Evolutionary conservation across 129 eudicot species (phyloP).

Genomic region (Pulicaria dysenterica): DNA sequence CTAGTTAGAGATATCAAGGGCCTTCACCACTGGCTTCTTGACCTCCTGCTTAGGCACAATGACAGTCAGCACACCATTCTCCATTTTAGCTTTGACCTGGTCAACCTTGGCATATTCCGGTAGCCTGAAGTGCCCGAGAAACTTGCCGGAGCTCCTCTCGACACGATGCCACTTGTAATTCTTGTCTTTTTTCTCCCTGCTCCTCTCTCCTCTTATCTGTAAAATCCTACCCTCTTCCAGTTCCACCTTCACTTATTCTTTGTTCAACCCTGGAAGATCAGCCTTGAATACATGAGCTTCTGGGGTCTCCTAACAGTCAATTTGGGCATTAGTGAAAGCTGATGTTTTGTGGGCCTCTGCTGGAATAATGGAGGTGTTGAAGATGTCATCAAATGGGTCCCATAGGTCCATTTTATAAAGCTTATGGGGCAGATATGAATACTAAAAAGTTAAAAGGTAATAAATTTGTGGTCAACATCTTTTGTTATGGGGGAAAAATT

Average conservation of each 20-base stretch:
- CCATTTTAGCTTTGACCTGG: constrained; percentile 42
- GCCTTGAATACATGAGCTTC: constrained; percentile 45
- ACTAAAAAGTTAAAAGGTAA: too few species aligned
- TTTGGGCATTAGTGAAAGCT: constrained; percentile 15
- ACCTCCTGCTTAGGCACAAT: constrained; percentile 41
- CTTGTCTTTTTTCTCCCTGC: constrained; percentile 39
- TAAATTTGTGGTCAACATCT: too few species aligned
- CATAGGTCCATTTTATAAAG: too few species aligned
- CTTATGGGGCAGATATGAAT: too few species aligned
- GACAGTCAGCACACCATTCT: constrained; percentile 43
- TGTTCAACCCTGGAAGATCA: constrained; percentile 49
- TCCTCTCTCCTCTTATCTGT: constrained; percentile 43
- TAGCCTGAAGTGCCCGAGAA: constrained; percentile 39
- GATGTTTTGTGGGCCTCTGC: constrained; percentile 21
- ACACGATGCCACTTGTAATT: constrained; percentile 42
- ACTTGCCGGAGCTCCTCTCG: constrained; percentile 41
- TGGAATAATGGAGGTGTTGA: constrained; percentile 24
- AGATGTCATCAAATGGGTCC: constrained; percentile 29
- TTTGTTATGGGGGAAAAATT: too few species aligned
- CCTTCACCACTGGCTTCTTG: constrained; percentile 39
- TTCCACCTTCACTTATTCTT: constrained; percentile 46
- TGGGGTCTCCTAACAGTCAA: constrained; percentile 46
- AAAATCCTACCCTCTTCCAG: constrained; percentile 40
- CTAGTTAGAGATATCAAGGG: constrained; percentile 31
- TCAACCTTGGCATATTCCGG: constrained; percentile 40